phyloP scores from a whole-genome alignment of 495 filamentous ascomycete species.

The Podospora comata region DNA sequence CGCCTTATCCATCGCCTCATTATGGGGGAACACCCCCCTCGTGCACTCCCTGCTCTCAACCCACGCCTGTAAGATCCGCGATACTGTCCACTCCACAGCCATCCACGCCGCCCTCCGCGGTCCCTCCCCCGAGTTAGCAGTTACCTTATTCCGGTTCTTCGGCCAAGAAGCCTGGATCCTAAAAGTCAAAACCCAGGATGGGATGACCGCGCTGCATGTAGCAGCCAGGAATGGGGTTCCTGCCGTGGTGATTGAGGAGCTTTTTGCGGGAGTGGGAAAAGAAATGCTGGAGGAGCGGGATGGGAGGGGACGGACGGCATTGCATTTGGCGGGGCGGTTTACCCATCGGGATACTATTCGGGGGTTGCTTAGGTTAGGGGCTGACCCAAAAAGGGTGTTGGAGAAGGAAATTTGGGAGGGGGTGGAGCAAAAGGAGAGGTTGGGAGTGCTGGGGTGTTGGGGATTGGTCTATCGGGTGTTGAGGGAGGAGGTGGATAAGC shows the following conservation, averaged over 20 bases:
- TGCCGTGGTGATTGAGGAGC: not conserved
- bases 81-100: not conserved
- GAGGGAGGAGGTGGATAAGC: not conserved
- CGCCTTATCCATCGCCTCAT: constrained; percentile 1
- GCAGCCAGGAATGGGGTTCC: not conserved
- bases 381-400: not conserved
- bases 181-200: not conserved
- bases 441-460: constrained; percentile 5
- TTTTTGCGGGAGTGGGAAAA: not conserved
- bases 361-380: not conserved
- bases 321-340: constrained; percentile 17
- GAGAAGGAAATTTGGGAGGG: not conserved
- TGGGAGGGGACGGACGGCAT: constrained; percentile 7
- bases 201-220: not conserved
- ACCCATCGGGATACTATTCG: not conserved
- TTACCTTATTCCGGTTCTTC: not conserved
- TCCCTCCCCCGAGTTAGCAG: constrained; percentile 9
- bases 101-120: constrained; percentile 18
- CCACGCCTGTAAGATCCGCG: not conserved
- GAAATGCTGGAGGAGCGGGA: constrained; percentile 11
- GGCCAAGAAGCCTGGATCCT: not conserved
- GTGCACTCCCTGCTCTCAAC: not conserved
- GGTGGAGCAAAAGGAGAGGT: not conserved
- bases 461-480: not conserved
- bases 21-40: constrained; percentile 4